Evolutionary conservation across 2,329 filamentous ascomycete genomes (phyloP).

Genomic region (Epicoccum sorghinum): DNA sequence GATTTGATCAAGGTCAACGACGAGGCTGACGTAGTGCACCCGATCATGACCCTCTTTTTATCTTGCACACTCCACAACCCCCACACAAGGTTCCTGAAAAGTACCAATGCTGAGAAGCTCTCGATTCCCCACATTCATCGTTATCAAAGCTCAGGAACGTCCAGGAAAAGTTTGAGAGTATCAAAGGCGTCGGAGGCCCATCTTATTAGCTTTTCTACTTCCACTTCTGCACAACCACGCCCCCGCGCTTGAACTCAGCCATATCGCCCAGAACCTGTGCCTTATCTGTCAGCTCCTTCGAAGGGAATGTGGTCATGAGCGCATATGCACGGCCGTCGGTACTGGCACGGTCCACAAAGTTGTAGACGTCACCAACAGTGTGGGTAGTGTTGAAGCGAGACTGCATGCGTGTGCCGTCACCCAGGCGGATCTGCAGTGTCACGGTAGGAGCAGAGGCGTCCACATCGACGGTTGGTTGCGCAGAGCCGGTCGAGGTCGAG

Average conservation of each 20-base stretch:
- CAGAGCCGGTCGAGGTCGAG: constrained; percentile 40
- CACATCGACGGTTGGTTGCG: constrained; percentile 56
- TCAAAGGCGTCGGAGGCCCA: no score
- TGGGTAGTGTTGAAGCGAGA: constrained; percentile 82
- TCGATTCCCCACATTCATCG: not conserved
- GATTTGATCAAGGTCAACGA: no score
- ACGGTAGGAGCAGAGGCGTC: constrained; percentile 72
- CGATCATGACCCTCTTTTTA: constrained; percentile 10
- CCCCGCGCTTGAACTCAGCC: constrained; percentile 58
- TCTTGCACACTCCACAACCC: constrained; percentile 1
- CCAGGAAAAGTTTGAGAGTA: not conserved
- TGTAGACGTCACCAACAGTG: constrained; percentile 78
- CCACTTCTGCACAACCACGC: constrained; percentile 64
- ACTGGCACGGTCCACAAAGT: constrained; percentile 71
- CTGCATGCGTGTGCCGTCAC: constrained; percentile 76
- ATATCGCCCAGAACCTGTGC: constrained; percentile 54
- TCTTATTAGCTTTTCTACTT: constrained; percentile 29
- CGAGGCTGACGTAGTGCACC: constrained; percentile 12
- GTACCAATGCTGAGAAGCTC: no score
- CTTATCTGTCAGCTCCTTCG: constrained; percentile 78
- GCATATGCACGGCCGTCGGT: constrained; percentile 70
- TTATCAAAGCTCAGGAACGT: not conserved
- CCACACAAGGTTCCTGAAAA: not conserved
- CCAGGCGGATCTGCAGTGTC: constrained; percentile 76
- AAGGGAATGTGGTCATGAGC: constrained; percentile 82